Evolutionary conservation across 2,329 filamentous ascomycete species (phyloP).

Genomic region (Penicillium freii): DNA sequence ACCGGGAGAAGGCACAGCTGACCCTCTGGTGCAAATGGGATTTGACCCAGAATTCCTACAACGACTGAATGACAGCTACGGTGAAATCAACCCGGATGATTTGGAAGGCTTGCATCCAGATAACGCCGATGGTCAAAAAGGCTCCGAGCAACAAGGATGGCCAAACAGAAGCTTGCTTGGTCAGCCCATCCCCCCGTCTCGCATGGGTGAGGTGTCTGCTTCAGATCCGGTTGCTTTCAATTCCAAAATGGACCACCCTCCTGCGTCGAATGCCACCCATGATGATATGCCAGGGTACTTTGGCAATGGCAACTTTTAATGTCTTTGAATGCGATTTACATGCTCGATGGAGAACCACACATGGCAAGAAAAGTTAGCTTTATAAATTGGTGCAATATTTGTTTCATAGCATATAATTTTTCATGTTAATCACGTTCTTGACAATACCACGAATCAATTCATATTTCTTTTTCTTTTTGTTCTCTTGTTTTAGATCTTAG

Average conservation of each 20-base stretch:
- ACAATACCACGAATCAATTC: neutral
- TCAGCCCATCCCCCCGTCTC: constrained; percentile 9
- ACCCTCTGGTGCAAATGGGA: constrained; percentile 39
- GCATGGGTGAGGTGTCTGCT: constrained; percentile 8
- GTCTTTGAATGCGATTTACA: constrained; percentile 1
- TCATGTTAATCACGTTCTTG: neutral
- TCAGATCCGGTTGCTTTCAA: constrained; percentile 17
- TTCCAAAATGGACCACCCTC: constrained; percentile 20
- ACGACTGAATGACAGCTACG: constrained; percentile 35
- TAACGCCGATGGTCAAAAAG: constrained; percentile 11
- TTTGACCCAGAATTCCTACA: constrained; percentile 42
- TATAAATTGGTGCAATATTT: neutral
- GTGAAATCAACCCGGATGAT: constrained; percentile 32
- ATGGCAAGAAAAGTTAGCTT: constrained; percentile 13
- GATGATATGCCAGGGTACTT: constrained; percentile 17
- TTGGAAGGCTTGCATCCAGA: constrained; percentile 30
- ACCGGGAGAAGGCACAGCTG: constrained; percentile 29
- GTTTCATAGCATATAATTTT: constrained; percentile 1
- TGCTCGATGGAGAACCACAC: neutral
- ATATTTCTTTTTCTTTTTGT: neutral
- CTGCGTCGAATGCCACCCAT: constrained; percentile 18
- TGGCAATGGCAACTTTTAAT: constrained; percentile 15
- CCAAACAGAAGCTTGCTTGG: constrained; percentile 11
- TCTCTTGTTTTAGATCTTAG: neutral
- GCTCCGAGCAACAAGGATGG: constrained; percentile 19